Conservation (phyloP, 306 rosid genomes). For the Corylus americana region DNA sequence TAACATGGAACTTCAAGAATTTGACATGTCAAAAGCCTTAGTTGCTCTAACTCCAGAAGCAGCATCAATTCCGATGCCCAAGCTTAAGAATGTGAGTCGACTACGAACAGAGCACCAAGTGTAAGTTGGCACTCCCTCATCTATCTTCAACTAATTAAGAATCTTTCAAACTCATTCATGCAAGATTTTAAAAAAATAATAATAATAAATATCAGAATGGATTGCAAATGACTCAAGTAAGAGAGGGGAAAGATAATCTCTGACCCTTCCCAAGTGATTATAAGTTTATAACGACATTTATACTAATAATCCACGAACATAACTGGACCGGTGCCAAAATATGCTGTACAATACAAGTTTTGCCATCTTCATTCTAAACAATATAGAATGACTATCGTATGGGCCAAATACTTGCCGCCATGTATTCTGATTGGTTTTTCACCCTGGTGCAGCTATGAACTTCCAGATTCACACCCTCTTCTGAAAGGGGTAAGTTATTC, state of each 20-base stretch:
- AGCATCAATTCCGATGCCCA: conserved; percentile 83
- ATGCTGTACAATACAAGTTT: not conserved
- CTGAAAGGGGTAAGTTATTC: conserved; percentile 68
- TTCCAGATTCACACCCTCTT: conserved; percentile 95
- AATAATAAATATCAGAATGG: not conserved
- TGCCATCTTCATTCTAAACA: not conserved
- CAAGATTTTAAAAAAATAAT: not conserved
- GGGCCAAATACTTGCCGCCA: conserved; percentile 14
- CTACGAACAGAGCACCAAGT: conserved; percentile 95
- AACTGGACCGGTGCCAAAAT: not conserved
- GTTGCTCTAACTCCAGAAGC: conserved; percentile 75
- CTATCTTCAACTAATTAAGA: conserved; percentile 29
- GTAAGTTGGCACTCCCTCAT: conserved; percentile 56
- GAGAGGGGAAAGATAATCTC: not conserved
- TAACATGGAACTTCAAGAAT: conserved; percentile 88
- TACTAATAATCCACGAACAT: not conserved
- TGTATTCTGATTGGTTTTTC: conserved; percentile 37
- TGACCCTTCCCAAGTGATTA: not conserved
- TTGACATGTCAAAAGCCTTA: conserved; percentile 87
- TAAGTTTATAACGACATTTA: too few relatives aligned
- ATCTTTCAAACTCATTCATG: conserved; percentile 8
- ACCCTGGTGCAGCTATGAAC: conserved; percentile 80
- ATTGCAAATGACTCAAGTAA: not conserved
- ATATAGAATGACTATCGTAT: not conserved
- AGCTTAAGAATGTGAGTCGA: conserved; percentile 82